Evolutionary conservation across 495 filamentous ascomycete genomes (phyloP), one percentile per base, ranked within the genome.

Genomic region (Annulohypoxylon nitens): DNA sequence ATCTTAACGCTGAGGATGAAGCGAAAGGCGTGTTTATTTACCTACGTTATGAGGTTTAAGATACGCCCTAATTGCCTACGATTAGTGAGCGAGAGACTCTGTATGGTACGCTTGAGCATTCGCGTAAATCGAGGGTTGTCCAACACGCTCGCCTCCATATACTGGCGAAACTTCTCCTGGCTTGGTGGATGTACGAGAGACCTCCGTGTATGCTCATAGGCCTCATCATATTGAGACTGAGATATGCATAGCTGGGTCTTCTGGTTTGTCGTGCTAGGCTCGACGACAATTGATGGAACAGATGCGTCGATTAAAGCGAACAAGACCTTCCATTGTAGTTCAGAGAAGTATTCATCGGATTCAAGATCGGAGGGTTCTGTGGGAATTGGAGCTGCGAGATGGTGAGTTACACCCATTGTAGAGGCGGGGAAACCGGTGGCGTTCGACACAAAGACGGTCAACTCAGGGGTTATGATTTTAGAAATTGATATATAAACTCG

Each of bases 281-380:
- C 76, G 9, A 74, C 64, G 26, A 75, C 74, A 43, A 83, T 78
- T 12, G 78, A 78, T 5, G 81, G 80, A 14, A 81, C 60, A 26
- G 78, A 37, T 20, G 81, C 81, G 61, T 83, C 80, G 14, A 82
- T 39, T 34, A 82, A 48, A 2, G 79, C 70, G 23, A 81, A 67
- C 23, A 83, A 47, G 18, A 78, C 74, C 59, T 73, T 48, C 81
- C 81, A 82, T 70, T 82, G 81, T 20, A 77, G 75, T 63, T 78
- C 70, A 30, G 73, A 64, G 50, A 77, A 82, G 58, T 71, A 78
- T 34, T 78, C 78, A 36, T 77, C 75, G 14, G 76, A n/a, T 18
- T 58, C 51, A 11, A 75, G 67, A 20, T 74, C 64, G 1, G 80
- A 79, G 6, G 82, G 73, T 43, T 67, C 45, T 11, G 76, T 75